Percentiles rank a stretch among this genome's conserved stretches.
Conservation (phyloP, 768 basidiomycete species). For the Suillus placidus region DNA sequence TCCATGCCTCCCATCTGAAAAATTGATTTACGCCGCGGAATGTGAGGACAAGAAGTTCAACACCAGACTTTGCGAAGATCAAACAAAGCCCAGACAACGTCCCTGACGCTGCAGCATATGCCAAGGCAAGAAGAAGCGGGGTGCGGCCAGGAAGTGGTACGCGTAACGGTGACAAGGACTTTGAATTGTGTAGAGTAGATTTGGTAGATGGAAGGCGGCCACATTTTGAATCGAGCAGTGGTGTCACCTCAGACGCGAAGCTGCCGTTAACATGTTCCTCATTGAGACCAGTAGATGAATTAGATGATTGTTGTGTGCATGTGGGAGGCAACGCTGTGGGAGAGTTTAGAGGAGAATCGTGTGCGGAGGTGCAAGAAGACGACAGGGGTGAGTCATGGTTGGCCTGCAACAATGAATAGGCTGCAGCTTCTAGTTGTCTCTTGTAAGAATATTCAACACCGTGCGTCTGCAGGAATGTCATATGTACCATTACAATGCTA, state of each 20-base stretch:
- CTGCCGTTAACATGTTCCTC: constrained; percentile 35
- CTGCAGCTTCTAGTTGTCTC: constrained; percentile 33
- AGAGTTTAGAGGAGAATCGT: constrained; percentile 39
- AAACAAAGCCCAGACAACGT: constrained; percentile 92
- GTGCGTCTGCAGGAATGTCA: constrained; percentile 59
- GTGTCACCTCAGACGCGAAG: constrained; percentile 52
- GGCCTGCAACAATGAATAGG: constrained; percentile 11
- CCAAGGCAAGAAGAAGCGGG: constrained; percentile 70
- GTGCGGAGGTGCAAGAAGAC: constrained; percentile 25
- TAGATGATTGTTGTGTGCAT: constrained; percentile 30
- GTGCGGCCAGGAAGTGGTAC: constrained; percentile 40
- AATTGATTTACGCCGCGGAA: constrained; percentile 78
- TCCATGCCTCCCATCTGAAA: constrained; percentile 84
- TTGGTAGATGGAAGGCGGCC: constrained; percentile 36
- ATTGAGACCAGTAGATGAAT: constrained; percentile 40
- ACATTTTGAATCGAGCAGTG: constrained; percentile 48
- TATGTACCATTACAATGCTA: background rate
- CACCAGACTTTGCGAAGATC: constrained; percentile 91
- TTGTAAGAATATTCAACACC: constrained; percentile 64
- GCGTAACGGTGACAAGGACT: constrained; percentile 34
- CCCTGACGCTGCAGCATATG: constrained; percentile 86
- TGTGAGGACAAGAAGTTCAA: constrained; percentile 83
- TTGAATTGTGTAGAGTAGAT: constrained; percentile 31
- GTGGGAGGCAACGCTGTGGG: constrained; percentile 36
- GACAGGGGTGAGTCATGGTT: constrained; percentile 8